Evolutionary conservation across 2,329 filamentous ascomycete genomes (phyloP).

Genomic region (Ciborinia camelliae): DNA sequence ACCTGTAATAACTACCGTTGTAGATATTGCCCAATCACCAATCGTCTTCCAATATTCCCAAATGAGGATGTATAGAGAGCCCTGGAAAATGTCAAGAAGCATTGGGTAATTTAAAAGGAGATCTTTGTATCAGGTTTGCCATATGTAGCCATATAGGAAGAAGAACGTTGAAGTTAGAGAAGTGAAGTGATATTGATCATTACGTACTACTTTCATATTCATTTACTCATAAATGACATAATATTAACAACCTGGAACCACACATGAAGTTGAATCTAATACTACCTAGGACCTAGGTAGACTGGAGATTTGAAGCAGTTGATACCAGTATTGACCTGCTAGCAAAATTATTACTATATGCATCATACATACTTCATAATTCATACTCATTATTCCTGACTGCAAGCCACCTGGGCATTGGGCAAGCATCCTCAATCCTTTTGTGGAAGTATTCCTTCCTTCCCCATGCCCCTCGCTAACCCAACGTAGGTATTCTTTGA

Average conservation of each 20-base stretch:
- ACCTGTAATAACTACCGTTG: not conserved
- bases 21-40: no score
- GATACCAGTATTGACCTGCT: no score
- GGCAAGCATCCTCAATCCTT: not conserved
- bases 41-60: not conserved
- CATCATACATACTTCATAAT: no score
- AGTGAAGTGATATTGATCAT: no score
- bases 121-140: not conserved
- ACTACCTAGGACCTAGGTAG: no score
- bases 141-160: not conserved
- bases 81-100: not conserved
- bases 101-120: not conserved
- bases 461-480: not conserved
- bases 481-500: not conserved
- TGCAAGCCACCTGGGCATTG: no score
- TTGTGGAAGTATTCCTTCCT: not conserved
- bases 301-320: no score
- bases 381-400: not conserved
- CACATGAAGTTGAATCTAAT: no score
- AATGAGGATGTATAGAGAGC: not conserved
- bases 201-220: no score
- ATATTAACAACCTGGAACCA: no score
- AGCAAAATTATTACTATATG: no score
- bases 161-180: not conserved
- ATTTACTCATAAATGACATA: no score